Base-by-base conservation (phyloP, 2,329 filamentous ascomycete species). In the Myriosclerotinia scirpicola region DNA sequence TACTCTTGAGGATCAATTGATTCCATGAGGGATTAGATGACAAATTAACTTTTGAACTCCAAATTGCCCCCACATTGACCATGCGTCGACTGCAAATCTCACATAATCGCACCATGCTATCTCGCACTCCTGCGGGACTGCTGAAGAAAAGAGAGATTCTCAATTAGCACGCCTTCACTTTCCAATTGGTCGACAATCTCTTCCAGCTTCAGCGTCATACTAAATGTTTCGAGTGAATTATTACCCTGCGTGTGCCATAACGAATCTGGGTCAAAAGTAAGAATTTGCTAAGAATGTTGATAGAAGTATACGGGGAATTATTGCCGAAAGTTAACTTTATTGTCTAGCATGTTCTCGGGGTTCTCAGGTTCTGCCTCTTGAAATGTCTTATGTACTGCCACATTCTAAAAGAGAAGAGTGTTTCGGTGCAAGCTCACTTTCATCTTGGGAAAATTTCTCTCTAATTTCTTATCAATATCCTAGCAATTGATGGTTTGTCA, bases 251-350 rank as follows among this genome's bases (percentile, higher is more conserved):
- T 20, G 2, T 26, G 22, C 30, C 48, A 11, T 20, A 15, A 6
- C 20, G 2, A 2, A 59, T 22, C 7, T 14, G 12, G 11, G 15
- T 8, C 15, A 6, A 22, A 38, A 48, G 30, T 3, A 36, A 12
- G 0, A 12, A 22, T 11, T 60, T 9, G 5, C 22, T 38, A 11
- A 48, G 1, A 12, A 17, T 0, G 5, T 22, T 26, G 42, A 22
- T 3, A 17, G 3, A 38, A 50, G 1, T n/a, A 0, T 3, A 9
- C 1, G 1, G 12, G 14, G 11, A 4, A 5, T 7, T 15, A 20
- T 3, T 15, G 1, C 42, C 20, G 15, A 15, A 15, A 14, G 0
- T 2, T 36, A 2, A 4, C 5, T 34, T 34, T 4, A 34, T 22
- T 1, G 36, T 5, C 36, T 12, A 1, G 12, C 17, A 17, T 0